phyloP scores from a whole-genome alignment of 1,139 yeast species.

The Pichia sp. region DNA sequence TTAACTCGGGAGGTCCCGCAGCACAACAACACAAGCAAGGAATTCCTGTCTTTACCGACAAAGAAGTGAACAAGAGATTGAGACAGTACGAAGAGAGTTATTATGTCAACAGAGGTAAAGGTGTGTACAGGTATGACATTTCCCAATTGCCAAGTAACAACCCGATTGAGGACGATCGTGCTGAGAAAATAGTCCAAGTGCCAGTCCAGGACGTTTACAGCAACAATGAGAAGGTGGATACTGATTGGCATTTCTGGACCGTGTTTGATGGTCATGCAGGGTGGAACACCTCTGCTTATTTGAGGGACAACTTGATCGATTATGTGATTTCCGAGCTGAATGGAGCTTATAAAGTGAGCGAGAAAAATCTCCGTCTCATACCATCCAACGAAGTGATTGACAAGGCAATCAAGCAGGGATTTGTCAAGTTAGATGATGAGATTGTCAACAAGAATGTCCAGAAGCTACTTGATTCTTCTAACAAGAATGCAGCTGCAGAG shows the following conservation, averaged over 20 bases:
- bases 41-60: constrained; percentile 53
- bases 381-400: constrained; percentile 71
- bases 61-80: constrained; percentile 66
- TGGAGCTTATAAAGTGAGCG: constrained; percentile 56
- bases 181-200: constrained; percentile 81
- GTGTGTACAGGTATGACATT: constrained; percentile 88
- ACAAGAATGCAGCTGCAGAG: constrained; percentile 63
- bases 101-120: constrained; percentile 75
- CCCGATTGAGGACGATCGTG: constrained; percentile 92
- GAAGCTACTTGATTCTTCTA: constrained; percentile 59
- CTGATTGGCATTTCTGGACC: constrained; percentile 96
- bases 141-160: constrained; percentile 87
- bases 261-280: constrained; percentile 98
- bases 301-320: constrained; percentile 73
- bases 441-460: constrained; percentile 75
- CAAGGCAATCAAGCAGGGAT: constrained; percentile 76
- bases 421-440: constrained; percentile 77
- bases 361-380: constrained; percentile 40
- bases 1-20: constrained; percentile 37
- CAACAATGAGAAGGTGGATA: constrained; percentile 48
- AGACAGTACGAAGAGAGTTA: constrained; percentile 79
- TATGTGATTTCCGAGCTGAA: constrained; percentile 77
- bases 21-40: constrained; percentile 37
- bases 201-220: constrained; percentile 55
- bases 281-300: constrained; percentile 83